A percentile compares a stretch with the other conserved stretches of the same genome.
phyloP scores from a whole-genome alignment of 202 grass and related monocot genomes.

The Elaeis oleifera region DNA sequence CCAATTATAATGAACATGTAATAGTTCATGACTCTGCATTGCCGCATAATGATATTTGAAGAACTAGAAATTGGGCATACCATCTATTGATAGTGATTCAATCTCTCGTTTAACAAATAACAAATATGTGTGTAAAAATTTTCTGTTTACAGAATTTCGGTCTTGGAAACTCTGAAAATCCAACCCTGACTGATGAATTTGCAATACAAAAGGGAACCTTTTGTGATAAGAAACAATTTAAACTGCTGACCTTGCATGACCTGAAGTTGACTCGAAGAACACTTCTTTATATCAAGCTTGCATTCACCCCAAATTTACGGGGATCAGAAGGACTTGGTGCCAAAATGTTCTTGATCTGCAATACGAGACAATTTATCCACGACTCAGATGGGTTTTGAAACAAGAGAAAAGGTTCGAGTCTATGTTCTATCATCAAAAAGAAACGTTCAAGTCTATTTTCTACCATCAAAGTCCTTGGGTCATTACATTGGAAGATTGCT shows the following conservation, averaged over 20 bases:
- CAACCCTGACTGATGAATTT: no score
- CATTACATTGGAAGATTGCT: no score
- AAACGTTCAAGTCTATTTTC: no score
- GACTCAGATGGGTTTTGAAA: no score
- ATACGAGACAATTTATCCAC: not conserved
- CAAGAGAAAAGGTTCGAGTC: no score
- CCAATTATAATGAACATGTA: not conserved
- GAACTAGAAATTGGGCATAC: not conserved
- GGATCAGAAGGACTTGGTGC: conserved; percentile 41
- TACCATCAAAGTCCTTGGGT: no score
- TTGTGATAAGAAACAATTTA: not conserved
- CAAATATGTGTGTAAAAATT: no score
- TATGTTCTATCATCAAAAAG: no score
- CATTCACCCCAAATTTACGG: conserved; percentile 38
- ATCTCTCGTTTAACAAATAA: no score
- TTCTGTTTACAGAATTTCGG: no score
- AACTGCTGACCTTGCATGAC: conserved; percentile 33
- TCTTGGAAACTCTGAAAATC: no score
- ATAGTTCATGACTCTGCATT: no score
- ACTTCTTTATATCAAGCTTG: conserved; percentile 48
- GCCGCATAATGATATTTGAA: not conserved
- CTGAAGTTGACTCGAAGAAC: conserved; percentile 37
- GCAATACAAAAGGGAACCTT: not conserved
- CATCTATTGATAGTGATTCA: not conserved
- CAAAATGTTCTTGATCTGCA: conserved; percentile 22